phyloP scores from a whole-genome alignment of 768 basidiomycete genomes.

The Favolaschia claudopus region DNA sequence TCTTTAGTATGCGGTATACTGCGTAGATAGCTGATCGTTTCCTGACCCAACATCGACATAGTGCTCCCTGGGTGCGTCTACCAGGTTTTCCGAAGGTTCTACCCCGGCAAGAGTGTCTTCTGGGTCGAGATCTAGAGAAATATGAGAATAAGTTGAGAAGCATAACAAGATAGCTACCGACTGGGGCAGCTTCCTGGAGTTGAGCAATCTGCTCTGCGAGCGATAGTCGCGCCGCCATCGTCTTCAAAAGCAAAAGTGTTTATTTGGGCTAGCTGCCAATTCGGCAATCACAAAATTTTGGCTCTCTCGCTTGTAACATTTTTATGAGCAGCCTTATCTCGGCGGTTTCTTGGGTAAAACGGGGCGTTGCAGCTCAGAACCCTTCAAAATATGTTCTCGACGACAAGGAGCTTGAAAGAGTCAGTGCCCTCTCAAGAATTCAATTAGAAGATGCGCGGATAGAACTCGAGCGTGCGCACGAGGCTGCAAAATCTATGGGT shows the following conservation, averaged over 20 bases:
- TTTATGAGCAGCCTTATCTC: conserved; percentile 87
- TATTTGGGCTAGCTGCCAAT: background rate
- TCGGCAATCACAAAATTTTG: background rate
- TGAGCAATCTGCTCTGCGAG: conserved; percentile 84
- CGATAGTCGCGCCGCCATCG: conserved; percentile 49
- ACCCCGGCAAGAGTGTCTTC: conserved; percentile 69
- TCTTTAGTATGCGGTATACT: background rate
- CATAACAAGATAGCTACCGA: conserved; percentile 52
- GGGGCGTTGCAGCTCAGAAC: conserved; percentile 76
- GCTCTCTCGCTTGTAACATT: background rate
- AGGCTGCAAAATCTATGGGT: conserved; percentile 76
- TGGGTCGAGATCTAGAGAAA: conserved; percentile 70
- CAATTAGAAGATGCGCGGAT: conserved; percentile 90
- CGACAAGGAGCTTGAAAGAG: conserved; percentile 87
- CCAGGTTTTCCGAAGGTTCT: conserved; percentile 50
- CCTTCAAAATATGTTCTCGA: conserved; percentile 92
- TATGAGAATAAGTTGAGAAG: conserved; percentile 7
- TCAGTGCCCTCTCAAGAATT: conserved; percentile 85
- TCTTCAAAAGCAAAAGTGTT: background rate
- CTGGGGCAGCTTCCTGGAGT: conserved; percentile 74
- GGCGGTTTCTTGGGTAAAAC: conserved; percentile 79
- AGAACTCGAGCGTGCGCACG: conserved; percentile 84
- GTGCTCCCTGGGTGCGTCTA: conserved; percentile 64
- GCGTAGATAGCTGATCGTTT: conserved; percentile 4
- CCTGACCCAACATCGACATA: conserved; percentile 86